Evolutionary conservation across 176 grass and related monocot species (phyloP), one percentile per base, ranked within the genome.

Genomic region (Bolboschoenus planiculmis): DNA sequence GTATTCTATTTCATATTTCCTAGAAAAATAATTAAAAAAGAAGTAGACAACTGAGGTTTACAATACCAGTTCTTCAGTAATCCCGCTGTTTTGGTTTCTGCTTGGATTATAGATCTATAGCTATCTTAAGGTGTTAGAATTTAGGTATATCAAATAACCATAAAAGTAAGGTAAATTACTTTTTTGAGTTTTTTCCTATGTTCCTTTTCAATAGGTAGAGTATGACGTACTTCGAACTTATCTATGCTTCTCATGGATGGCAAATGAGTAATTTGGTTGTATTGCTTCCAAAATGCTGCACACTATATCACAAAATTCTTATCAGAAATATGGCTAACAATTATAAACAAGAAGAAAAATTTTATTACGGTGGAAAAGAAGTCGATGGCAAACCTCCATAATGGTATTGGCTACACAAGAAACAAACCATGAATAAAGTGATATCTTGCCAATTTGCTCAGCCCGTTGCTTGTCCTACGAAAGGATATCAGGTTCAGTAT

Each of bases 281-380:
- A 66, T 31, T 82, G 80, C 80, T 82, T 82, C 80, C 80, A 82
- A 33, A 82, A 65, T 44, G 56, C 80, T 82, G 80, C 56, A 47
- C 37, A 82, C 80, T 82, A 56, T 50, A 82, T 30, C 2, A 18
- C 29, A 30, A 50, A 64, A 27, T 14, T 58, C 33, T 59, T 33
- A 82, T 82, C 40, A 82, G 57, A 65, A 53, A 29, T 44, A 47
- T 50, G 80, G 13, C 9, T 8, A 31, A 31, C 31, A 53, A 20
- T 77, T 30, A 34, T 10, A 30, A 77, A 53, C 27, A 31, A 51
- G 15, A 46, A 27, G 21, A 30, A 15, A 53, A 50, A 75, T 18
- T n/a, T 23, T 53, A 34, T 33, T 31, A 34, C 33, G 46, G 26
- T 53, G 18, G 18, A 10, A 53, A 77, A 51, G 13, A 53, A 30